These are phyloP conservation scores for Phytophthora ohioensis DNA, from an alignment of 352 stramenopile genomes.

Conservation along the genomic window DNA sequence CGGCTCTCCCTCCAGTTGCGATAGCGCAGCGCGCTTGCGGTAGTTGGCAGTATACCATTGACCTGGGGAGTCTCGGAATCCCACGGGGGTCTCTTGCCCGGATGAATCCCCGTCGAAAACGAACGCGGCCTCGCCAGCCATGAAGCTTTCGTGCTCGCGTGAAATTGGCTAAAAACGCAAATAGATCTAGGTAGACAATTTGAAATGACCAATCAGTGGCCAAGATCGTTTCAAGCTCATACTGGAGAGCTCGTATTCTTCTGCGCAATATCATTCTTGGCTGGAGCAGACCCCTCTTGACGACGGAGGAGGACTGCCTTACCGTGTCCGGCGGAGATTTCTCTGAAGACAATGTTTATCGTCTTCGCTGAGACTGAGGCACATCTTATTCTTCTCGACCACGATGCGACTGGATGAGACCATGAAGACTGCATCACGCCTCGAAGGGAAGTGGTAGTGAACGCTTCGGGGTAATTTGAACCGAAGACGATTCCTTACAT, in stretches of 20 bases:
- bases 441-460: neutral
- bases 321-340: slow-evolving; percentile 51
- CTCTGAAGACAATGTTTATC: slow-evolving; percentile 33
- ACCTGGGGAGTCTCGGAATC: slow-evolving; percentile 65
- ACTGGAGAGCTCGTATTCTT: no score
- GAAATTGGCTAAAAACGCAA: neutral
- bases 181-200: neutral
- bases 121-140: slow-evolving; percentile 16
- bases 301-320: slow-evolving; percentile 7
- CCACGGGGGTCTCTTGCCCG: slow-evolving; percentile 64
- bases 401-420: slow-evolving; percentile 53
- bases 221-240: no score
- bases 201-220: neutral
- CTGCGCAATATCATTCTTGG: slow-evolving; percentile 19
- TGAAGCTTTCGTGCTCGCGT: slow-evolving; percentile 9
- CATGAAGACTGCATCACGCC: slow-evolving; percentile 42
- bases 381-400: slow-evolving; percentile 33
- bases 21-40: slow-evolving; percentile 48
- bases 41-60: slow-evolving; percentile 39
- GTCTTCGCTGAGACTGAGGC: slow-evolving; percentile 39
- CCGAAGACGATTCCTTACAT: slow-evolving; percentile 40
- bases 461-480: neutral
- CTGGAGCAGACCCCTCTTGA: slow-evolving; percentile 40
- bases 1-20: slow-evolving; percentile 41
- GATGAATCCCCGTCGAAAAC: slow-evolving; percentile 50